Base-by-base conservation (phyloP, 2,329 filamentous ascomycete species). In the Ceratocystiopsis minuta region DNA sequence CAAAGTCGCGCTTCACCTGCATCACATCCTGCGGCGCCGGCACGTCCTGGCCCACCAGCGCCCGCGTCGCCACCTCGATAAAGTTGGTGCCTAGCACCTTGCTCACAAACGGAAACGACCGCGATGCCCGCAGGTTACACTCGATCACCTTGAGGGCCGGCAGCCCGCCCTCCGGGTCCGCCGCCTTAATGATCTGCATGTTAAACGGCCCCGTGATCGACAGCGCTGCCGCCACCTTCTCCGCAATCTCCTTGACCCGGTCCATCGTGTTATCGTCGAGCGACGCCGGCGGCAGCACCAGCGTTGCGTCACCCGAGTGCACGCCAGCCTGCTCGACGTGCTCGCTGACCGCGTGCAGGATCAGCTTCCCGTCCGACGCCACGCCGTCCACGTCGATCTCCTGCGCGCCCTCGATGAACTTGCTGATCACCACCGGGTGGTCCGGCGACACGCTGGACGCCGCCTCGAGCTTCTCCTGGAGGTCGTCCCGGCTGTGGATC, bases 131-230 rank as follows among this genome's bases (percentile, higher is more conserved):
- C 47, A 96, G 88, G 55, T 96, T 96, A 64, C 90, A 96, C 65
- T 98, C 90, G 50, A 96, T 98, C 50, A 98, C 90, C 69, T 96
- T 96, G 69, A 98, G 96, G 24, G 73, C 68, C 32, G 82, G 75
- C 55, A 80, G 72, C 43, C 78, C 79, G 44, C 81, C 81, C 45
- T 83, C 77, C 31, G 80, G 75, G 51, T 95, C 88, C 57, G 95
- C 95, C 58, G 96, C 86, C 66, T 96, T 96, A 53, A 98, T 96
- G 63, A 98, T 93, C 59, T 98, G 90, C 88, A 98, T 96, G 72
- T 98, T 98, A 76, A 96, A 98, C 45, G 90, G 90, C 43, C 90
- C 90, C 16, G 86, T 96, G 60, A 96, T 96, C 56, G 73, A 86
- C 85, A 88, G 95, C 38, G 90, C 90, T 64, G 90, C 82, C 50